Base-by-base conservation (phyloP, 352 stramenopile genomes). In the Phytophthora sojae region DNA sequence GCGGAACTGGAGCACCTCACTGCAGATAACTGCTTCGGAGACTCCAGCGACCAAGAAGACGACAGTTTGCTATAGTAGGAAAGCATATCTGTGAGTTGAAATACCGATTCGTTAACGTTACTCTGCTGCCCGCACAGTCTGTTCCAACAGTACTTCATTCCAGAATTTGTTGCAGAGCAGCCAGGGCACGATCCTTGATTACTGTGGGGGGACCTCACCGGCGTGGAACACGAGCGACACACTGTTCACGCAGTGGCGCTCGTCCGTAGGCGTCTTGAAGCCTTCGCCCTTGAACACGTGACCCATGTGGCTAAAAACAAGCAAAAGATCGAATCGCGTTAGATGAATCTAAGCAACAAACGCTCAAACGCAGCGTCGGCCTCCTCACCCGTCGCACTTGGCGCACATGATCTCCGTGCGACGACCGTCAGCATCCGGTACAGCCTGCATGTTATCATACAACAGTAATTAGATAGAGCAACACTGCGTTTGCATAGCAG, bases 231-330 rank as follows among this genome's bases (percentile, higher is more conserved):
- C 81, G 32, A 97, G 85, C 59, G 90, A 97, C 26, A 95, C 87
- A 57, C 88, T 96, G 82, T 98, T 98, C 25, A 98, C 91, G 58
- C 91, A 97, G 79, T 97, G 91, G 35, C 91, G 89, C 67, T 97
- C 90, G 67, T 97, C 76, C 19, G 90, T 97, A 8, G 89, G 86
- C 17, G 76, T 97, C 70, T 92, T 88, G 68, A 96, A 97, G 7
- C 91, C 86, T 70, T 97, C 91, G 32, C 88, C 88, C 73, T 96
- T 95, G 71, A 97, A 97, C 25, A 97, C 88, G 75, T 97, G 92
- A 44, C 91, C 92, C 86, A 97, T 96, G 77, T 97, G 92, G 39
- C 88, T 95, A 62, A 15, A 29, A 9, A 57, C 9, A 14, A 23
- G 32, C 39, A 64, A 39, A 55, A 57, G 3, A 21, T 47, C 53